A percentile compares a stretch with the other conserved stretches of the same genome.
These are phyloP conservation scores for Rhipidocladum racemiflorum DNA, from an alignment of 176 grass and related monocot genomes.

Conservation along the genomic window DNA sequence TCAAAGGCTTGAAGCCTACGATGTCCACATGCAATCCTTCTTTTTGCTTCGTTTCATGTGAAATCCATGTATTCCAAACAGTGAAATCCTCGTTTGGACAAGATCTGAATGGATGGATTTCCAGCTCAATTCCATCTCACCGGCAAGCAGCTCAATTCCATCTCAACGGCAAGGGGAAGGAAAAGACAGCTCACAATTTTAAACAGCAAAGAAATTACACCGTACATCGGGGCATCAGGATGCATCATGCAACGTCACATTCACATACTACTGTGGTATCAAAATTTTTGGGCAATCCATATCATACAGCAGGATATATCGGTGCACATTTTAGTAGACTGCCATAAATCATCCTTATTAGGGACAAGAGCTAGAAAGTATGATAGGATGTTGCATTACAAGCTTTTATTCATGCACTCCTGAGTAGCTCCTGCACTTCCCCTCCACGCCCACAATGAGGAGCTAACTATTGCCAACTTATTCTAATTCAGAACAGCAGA, in stretches of 20 bases:
- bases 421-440: background rate
- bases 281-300: background rate
- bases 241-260: background rate
- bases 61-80: too few relatives aligned
- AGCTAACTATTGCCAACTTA: background rate
- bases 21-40: too few relatives aligned
- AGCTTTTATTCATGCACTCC: slow-evolving; percentile 22
- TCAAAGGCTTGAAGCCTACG: too few relatives aligned
- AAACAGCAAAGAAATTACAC: background rate
- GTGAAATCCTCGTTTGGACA: too few relatives aligned
- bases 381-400: slow-evolving; percentile 11
- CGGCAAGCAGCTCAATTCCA: too few relatives aligned
- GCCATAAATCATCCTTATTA: background rate
- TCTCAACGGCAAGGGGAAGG: too few relatives aligned
- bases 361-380: background rate
- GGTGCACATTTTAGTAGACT: background rate
- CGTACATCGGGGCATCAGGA: background rate
- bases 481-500: slow-evolving; percentile 57
- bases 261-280: too few relatives aligned
- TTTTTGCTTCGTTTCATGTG: too few relatives aligned
- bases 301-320: background rate
- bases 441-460: background rate
- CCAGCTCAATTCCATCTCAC: too few relatives aligned
- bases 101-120: too few relatives aligned
- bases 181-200: background rate